Percentiles rank a stretch among this genome's conserved stretches.
Evolutionary conservation across 495 filamentous ascomycete species (phyloP).

Genomic region (Lasiosphaeria ovina): DNA sequence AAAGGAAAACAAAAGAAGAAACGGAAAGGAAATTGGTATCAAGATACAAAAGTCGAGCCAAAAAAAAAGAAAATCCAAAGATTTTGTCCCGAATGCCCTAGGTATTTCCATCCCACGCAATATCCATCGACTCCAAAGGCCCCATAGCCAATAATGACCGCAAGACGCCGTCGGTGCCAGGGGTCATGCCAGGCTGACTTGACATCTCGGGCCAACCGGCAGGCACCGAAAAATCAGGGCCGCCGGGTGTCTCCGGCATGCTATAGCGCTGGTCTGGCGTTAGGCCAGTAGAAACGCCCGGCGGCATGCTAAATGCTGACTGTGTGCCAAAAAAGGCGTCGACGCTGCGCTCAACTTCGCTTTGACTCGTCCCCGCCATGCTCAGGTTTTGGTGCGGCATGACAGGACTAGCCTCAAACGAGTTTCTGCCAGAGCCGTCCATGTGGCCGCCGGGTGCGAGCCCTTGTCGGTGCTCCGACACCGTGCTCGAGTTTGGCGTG

Average conservation of each 20-base stretch:
- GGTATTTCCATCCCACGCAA: slow-evolving; percentile 28
- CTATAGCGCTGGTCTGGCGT: slow-evolving; percentile 26
- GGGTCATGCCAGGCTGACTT: slow-evolving; percentile 45
- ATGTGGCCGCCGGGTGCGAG: slow-evolving; percentile 20
- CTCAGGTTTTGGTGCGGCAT: slow-evolving; percentile 34
- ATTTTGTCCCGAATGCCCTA: slow-evolving; percentile 5
- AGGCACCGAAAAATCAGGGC: slow-evolving; percentile 37
- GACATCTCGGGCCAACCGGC: slow-evolving; percentile 37
- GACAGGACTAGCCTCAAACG: slow-evolving; percentile 47
- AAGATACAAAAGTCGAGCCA: not conserved
- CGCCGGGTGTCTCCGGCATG: slow-evolving; percentile 11
- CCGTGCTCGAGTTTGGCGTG: slow-evolving; percentile 53
- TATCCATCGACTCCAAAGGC: slow-evolving; percentile 45
- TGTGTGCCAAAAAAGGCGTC: slow-evolving; percentile 37
- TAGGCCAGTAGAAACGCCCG: slow-evolving; percentile 28
- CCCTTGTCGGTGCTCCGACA: slow-evolving; percentile 40
- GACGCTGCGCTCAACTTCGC: slow-evolving; percentile 29
- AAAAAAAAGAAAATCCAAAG: not conserved
- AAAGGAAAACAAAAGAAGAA: no score
- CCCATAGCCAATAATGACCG: slow-evolving; percentile 48
- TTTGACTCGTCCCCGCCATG: slow-evolving; percentile 26
- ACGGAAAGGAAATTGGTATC: no score
- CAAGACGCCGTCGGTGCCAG: slow-evolving; percentile 48
- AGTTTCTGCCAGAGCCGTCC: slow-evolving; percentile 33
- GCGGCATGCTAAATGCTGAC: slow-evolving; percentile 25